Percentiles rank a stretch among this genome's conserved stretches.
These are phyloP conservation scores for Immersiella caudata DNA, from an alignment of 495 filamentous ascomycete species.

Conservation along the genomic window DNA sequence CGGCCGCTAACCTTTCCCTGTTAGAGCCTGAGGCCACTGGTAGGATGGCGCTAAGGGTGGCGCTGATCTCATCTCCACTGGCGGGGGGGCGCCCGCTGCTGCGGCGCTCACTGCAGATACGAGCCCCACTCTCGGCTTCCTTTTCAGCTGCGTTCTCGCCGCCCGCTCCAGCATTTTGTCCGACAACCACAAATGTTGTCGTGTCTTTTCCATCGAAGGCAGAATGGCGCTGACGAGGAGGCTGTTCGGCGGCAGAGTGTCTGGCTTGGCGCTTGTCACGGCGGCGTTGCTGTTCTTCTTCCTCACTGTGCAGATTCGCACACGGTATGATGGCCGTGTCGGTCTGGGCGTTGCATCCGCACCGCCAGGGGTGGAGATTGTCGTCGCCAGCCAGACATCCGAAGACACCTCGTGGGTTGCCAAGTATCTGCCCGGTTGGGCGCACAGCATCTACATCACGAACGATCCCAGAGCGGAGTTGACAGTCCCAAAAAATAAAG, in stretches of 20 bases:
- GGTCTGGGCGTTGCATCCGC: constrained; percentile 3
- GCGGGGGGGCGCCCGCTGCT: neutral
- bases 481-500: constrained; percentile 58
- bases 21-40: neutral
- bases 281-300: neutral
- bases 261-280: neutral
- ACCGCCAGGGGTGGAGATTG: constrained; percentile 35
- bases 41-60: neutral
- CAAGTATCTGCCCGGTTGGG: constrained; percentile 43
- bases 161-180: neutral
- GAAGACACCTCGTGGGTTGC: constrained; percentile 43
- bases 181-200: neutral
- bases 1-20: neutral
- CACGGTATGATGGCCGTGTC: neutral
- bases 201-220: neutral
- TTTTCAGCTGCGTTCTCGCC: neutral
- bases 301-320: neutral
- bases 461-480: constrained; percentile 45
- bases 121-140: neutral
- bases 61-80: neutral
- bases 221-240: neutral
- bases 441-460: constrained; percentile 52
- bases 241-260: neutral
- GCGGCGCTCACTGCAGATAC: neutral
- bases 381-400: constrained; percentile 41